Evolutionary conservation across 495 filamentous ascomycete genomes (phyloP).

Genomic region (Aspergillus ellipticus): DNA sequence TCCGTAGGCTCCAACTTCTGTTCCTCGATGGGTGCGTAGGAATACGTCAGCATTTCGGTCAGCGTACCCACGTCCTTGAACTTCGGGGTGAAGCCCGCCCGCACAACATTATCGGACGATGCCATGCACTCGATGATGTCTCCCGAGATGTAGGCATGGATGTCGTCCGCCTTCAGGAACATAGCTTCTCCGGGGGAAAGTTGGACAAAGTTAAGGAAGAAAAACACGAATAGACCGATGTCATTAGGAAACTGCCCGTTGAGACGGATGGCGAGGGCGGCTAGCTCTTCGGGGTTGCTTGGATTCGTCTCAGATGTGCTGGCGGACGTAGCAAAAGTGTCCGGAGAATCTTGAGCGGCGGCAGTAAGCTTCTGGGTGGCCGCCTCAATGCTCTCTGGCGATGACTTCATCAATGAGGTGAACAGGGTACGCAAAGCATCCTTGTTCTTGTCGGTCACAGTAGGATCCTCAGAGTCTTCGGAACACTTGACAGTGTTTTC

Average conservation of each 20-base stretch:
- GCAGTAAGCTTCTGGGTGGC: constrained; percentile 65
- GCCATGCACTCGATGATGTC: constrained; percentile 99
- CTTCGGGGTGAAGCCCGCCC: constrained; percentile 95
- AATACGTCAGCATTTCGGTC: constrained; percentile 91
- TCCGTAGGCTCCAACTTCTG: constrained; percentile 86
- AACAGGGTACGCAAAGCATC: constrained; percentile 72
- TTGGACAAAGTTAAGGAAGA: constrained; percentile 79
- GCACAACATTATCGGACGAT: constrained; percentile 93
- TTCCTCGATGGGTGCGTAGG: constrained; percentile 85
- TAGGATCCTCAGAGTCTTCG: constrained; percentile 56
- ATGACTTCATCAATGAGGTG: constrained; percentile 72
- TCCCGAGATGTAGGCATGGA: constrained; percentile 92
- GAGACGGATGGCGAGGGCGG: constrained; percentile 69
- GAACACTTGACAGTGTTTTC: constrained; percentile 62
- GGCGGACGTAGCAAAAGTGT: constrained; percentile 38
- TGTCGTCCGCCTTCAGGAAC: constrained; percentile 93
- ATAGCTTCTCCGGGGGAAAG: constrained; percentile 87
- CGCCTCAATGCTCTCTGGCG: constrained; percentile 58
- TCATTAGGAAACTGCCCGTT: constrained; percentile 75
- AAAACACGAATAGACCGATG: constrained; percentile 72
- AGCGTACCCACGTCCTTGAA: constrained; percentile 94
- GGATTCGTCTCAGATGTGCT: constrained; percentile 35
- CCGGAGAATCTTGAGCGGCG: constrained; percentile 55
- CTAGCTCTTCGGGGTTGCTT: constrained; percentile 53
- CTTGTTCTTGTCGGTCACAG: constrained; percentile 66